phyloP scores from a whole-genome alignment of 2,329 filamentous ascomycete species.

The Fusarium austroafricanum region DNA sequence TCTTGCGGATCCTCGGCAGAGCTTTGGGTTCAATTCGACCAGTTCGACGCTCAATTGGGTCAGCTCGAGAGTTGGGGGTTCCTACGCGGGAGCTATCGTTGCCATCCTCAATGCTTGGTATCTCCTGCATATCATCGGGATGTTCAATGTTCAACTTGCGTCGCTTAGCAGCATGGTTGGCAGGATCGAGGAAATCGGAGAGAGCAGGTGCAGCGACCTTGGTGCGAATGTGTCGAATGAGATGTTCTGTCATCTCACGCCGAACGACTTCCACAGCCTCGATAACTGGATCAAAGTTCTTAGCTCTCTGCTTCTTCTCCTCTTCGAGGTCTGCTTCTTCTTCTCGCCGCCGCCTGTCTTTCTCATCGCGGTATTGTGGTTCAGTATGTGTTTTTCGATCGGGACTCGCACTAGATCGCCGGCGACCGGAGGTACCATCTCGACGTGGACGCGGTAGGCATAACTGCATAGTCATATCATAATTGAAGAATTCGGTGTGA shows the following conservation, averaged over 20 bases:
- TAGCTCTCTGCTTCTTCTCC: slow-evolving; percentile 87
- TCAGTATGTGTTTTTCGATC: slow-evolving; percentile 46
- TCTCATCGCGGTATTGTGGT: slow-evolving; percentile 64
- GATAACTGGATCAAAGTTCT: slow-evolving; percentile 87
- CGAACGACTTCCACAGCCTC: slow-evolving; percentile 85
- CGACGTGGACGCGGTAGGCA: slow-evolving; percentile 53
- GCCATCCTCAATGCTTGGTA: slow-evolving; percentile 64
- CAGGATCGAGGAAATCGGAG: slow-evolving; percentile 84
- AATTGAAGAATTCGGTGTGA: slow-evolving; percentile 88
- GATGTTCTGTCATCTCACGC: slow-evolving; percentile 84
- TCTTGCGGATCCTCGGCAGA: slow-evolving; percentile 80
- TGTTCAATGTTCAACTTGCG: slow-evolving; percentile 82
- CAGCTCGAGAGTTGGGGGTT: slow-evolving; percentile 73
- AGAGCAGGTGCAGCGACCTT: slow-evolving; percentile 86
- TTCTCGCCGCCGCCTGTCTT: slow-evolving; percentile 73
- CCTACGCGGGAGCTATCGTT: slow-evolving; percentile 71
- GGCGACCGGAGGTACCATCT: slow-evolving; percentile 43
- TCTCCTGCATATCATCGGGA: slow-evolving; percentile 69
- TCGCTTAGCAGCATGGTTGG: slow-evolving; percentile 81
- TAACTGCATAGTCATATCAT: slow-evolving; percentile 89
- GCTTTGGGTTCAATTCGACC: slow-evolving; percentile 68
- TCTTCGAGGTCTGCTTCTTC: slow-evolving; percentile 87
- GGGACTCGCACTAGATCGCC: slow-evolving; percentile 52
- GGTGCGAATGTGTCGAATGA: slow-evolving; percentile 89
- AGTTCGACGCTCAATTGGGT: slow-evolving; percentile 71